phyloP scores from a whole-genome alignment of 1,284 basidiomycete genomes.

The Mycena sp. region DNA sequence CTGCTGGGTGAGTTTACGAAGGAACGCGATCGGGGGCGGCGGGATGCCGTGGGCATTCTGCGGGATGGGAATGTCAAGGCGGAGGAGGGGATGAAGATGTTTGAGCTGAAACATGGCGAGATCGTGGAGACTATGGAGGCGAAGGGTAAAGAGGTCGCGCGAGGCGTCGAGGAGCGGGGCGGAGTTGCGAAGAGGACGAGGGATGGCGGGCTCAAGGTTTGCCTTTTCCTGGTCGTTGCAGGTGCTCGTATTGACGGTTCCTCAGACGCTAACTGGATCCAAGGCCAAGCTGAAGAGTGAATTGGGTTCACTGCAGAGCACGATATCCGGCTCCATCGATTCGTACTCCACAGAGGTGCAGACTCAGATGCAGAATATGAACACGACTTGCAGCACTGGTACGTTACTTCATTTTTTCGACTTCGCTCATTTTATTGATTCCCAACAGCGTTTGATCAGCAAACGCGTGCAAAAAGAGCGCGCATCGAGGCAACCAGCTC shows the following conservation, averaged over 20 bases:
- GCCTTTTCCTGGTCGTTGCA: conserved; percentile 19
- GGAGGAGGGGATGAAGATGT: conserved; percentile 59
- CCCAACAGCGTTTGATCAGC: conserved; percentile 64
- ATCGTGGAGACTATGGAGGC: conserved; percentile 53
- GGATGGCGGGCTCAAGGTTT: conserved; percentile 70
- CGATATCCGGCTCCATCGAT: conserved; percentile 57
- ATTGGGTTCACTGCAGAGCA: conserved; percentile 55
- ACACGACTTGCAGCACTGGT: conserved; percentile 58
- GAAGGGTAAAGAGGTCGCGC: conserved; percentile 51
- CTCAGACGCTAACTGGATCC: conserved; percentile 54
- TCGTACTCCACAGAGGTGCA: conserved; percentile 64
- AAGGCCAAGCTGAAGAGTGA: conserved; percentile 54
- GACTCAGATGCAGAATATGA: conserved; percentile 55
- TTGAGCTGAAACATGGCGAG: conserved; percentile 58
- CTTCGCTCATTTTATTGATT: conserved; percentile 17
- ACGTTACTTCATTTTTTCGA: conserved; percentile 31
- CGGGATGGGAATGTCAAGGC: conserved; percentile 65
- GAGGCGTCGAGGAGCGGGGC: conserved; percentile 55
- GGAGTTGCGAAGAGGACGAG: conserved; percentile 63
- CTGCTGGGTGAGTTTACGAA: conserved; percentile 77
- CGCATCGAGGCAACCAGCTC: conserved; percentile 66
- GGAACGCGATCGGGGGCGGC: conserved; percentile 75
- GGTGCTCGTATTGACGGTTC: neutral
- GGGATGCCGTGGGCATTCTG: conserved; percentile 64
- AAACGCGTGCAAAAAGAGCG: conserved; percentile 70